Conservation (phyloP, 2,329 filamentous ascomycete species). For the Cadophora malorum region DNA sequence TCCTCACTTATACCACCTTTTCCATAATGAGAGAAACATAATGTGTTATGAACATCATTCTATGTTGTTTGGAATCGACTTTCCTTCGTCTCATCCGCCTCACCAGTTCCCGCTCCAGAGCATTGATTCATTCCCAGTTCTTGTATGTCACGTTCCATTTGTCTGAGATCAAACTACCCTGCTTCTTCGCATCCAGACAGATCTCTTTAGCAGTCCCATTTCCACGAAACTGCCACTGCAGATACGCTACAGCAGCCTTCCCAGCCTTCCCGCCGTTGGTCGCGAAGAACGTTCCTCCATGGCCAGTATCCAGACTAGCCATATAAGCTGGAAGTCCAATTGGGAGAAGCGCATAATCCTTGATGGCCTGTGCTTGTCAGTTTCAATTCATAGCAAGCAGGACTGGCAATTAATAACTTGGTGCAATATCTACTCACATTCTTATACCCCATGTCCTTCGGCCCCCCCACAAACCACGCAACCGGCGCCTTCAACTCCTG, state of each 20-base stretch:
- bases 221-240: conserved; percentile 24
- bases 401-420: too few relatives aligned
- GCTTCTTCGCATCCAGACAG: conserved; percentile 12
- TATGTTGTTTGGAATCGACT: too few relatives aligned
- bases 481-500: conserved; percentile 16
- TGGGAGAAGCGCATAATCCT: conserved; percentile 25
- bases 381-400: too few relatives aligned
- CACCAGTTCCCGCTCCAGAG: too few relatives aligned
- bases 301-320: conserved; percentile 26
- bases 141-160: conserved; percentile 28
- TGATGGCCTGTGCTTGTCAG: conserved; percentile 17
- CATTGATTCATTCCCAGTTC: conserved; percentile 16
- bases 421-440: too few relatives aligned
- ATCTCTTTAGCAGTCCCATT: conserved; percentile 23
- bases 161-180: conserved; percentile 20
- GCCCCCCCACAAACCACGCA: conserved; percentile 29
- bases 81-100: too few relatives aligned
- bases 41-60: too few relatives aligned
- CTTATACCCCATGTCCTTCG: conserved; percentile 25
- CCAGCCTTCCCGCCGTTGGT: conserved; percentile 26
- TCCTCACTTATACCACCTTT: too few relatives aligned
- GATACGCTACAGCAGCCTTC: conserved; percentile 25
- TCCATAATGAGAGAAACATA: too few relatives aligned
- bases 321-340: conserved; percentile 14
- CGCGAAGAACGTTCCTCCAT: conserved; percentile 19